These are phyloP conservation scores for Jatropha podagrica DNA, from an alignment of 441 rosid species.

Conservation along the genomic window DNA sequence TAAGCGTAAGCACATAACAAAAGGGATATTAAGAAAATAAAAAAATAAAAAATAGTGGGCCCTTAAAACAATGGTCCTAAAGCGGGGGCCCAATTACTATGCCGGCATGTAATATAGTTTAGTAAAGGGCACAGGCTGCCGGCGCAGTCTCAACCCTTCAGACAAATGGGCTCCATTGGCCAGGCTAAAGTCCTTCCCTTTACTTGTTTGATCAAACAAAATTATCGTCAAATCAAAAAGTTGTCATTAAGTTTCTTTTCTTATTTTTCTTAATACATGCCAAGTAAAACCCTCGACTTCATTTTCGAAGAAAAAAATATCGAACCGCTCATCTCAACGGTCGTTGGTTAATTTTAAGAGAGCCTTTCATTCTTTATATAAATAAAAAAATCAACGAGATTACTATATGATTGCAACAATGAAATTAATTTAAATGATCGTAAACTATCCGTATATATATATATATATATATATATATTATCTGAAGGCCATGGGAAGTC, in stretches of 20 bases:
- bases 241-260: neutral
- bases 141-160: slow-evolving; percentile 31
- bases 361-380: too few species aligned
- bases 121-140: slow-evolving; percentile 27
- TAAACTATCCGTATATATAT: too few species aligned
- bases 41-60: neutral
- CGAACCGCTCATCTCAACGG: too few species aligned
- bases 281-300: too few species aligned
- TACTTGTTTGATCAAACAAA: neutral
- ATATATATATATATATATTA: too few species aligned
- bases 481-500: too few species aligned
- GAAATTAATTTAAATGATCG: too few species aligned
- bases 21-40: too few species aligned
- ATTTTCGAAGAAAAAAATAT: too few species aligned
- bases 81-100: slow-evolving; percentile 28
- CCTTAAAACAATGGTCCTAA: slow-evolving; percentile 19
- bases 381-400: too few species aligned
- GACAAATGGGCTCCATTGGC: slow-evolving; percentile 38
- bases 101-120: slow-evolving; percentile 30
- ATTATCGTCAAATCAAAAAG: slow-evolving; percentile 2
- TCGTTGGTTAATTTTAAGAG: too few species aligned
- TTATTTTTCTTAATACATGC: neutral
- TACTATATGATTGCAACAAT: too few species aligned
- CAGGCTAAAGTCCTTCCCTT: slow-evolving; percentile 6
- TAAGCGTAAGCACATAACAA: neutral